Base-by-base conservation (phyloP, 306 rosid genomes). In the Herpetospermum pedunculosum region DNA sequence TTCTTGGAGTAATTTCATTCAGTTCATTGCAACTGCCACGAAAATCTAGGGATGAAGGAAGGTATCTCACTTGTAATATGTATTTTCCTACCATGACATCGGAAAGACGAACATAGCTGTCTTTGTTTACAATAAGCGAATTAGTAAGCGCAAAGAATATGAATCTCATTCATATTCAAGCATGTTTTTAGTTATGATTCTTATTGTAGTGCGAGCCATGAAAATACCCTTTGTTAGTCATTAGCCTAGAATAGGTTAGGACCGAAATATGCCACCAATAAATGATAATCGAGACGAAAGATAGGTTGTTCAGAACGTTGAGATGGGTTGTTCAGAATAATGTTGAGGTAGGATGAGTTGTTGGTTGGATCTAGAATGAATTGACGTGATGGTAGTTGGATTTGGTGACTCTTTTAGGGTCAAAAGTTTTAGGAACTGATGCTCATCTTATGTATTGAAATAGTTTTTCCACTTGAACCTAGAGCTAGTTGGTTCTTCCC, bases 1-100 rank as follows among this genome's bases (percentile, higher is more conserved):
- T 88, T 90, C 83, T 70, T 90, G 63, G 98, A 87, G 84, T 92
- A 83, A 86, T 81, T 11, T 28, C 53, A 15, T 5, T 59, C 7
- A 35, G 8, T 60, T 60, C 40, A 30, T 16, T 32, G 41, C 68
- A 30, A 32, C 68, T 60, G 38, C 38, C 65, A 2, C 10, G 60
- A 53, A 23, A 53, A 53, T 23, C 32, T 21, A 1, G 15, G 14
- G 32, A 25, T 53, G 60, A 53, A 44, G 59, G 59, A 52, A 53
- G 60, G 60, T 53, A 53, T 25, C 60, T 23, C 29, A 19, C 3
- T 8, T 3, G 60, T 53, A 21, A 53, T 53, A n/a, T 50, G 28
- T 19, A 50, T 53, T 50, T 50, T n/a, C 55, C 19, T 50, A 19
- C 26, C 1, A 19, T 50, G 55, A 50, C 26, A 50, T 7, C 1